Evolutionary conservation across 169 alveolate species (phyloP).

Genomic region (Cryptosporidium tyzzeri): DNA sequence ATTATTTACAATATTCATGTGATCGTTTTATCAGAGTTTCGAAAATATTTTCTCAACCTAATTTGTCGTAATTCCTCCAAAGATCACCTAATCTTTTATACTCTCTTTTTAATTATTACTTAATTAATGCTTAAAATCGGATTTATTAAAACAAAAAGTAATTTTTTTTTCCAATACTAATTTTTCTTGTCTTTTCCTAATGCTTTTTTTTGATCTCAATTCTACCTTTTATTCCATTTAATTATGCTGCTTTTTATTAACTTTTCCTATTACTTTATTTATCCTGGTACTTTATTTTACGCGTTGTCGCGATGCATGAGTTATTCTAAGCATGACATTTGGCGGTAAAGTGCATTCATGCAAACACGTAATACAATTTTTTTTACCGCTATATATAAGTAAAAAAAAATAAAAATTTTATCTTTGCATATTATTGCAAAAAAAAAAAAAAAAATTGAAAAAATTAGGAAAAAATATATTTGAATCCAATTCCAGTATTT

Average conservation of each 20-base stretch:
- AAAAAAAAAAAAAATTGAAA: neutral
- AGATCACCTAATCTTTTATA: neutral
- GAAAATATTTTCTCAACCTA: neutral
- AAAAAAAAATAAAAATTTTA: too few species aligned
- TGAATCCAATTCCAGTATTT: neutral
- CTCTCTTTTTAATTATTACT: neutral
- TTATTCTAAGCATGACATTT: slow-evolving; percentile 71
- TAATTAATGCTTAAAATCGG: slow-evolving; percentile 1
- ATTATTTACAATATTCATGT: neutral
- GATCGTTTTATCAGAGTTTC: neutral
- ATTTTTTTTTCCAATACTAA: neutral
- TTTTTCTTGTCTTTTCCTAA: neutral
- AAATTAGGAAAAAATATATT: neutral
- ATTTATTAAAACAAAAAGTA: slow-evolving; percentile 13
- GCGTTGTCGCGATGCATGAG: slow-evolving; percentile 79
- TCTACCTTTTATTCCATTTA: neutral
- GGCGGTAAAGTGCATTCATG: slow-evolving; percentile 55
- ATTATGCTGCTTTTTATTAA: slow-evolving; percentile 10
- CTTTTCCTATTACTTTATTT: slow-evolving; percentile 50
- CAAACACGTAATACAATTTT: slow-evolving; percentile 38
- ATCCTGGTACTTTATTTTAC: slow-evolving; percentile 70
- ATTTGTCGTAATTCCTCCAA: neutral
- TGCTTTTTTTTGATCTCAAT: neutral
- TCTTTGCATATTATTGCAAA: neutral
- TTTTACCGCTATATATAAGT: neutral